Evolutionary conservation across 2,329 filamentous ascomycete species (phyloP), one percentile per base, ranked within the genome.

Genomic region (Aspergillus latus): DNA sequence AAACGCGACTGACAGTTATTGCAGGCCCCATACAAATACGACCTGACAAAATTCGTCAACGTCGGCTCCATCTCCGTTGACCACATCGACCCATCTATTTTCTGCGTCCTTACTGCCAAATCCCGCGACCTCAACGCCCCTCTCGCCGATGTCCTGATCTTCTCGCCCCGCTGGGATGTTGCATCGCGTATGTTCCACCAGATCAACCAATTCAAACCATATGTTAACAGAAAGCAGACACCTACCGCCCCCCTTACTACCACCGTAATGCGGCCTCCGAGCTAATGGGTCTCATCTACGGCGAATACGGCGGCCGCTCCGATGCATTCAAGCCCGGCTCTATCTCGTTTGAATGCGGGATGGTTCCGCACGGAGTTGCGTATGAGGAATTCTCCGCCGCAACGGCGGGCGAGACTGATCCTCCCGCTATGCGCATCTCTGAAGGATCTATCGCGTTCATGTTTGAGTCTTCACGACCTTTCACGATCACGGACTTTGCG

Each of bases 171-270:
- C 16, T 76, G 74, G 72, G 70, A 72, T 44, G 71, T 72, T 42
- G 68, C 70, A n/a, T 72, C 69, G 3, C 68, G 68, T 72, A 66
- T 15, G 68, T 63, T 13, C 3, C 11, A n/a, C 21, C 16, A 6
- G 30, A 15, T 42, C 39, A 21, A 16, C 34, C 8, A 9, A 37
- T 11, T 11, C 13, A 4, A 10, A 13, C 34, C 7, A 34, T 40
- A 21, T 42, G 21, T 13, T 16, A 42, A 42, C 39, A 21, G 5
- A 37, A 32, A 29, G 26, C 36, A 65, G 66, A 76, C 57, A 75
- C 74, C 9, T 75, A 73, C 54, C 71, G 74, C 9, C 72, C 72
- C 3, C 74, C 74, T 5, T 76, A 76, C 60, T 76, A 75, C 58
- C 74, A 76, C 59, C 73, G 74, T 36, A 76, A 76, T 48, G 72